Evolutionary conservation across 1,139 yeast species (phyloP).

Genomic region (Scheffersomyces cryptocercus): DNA sequence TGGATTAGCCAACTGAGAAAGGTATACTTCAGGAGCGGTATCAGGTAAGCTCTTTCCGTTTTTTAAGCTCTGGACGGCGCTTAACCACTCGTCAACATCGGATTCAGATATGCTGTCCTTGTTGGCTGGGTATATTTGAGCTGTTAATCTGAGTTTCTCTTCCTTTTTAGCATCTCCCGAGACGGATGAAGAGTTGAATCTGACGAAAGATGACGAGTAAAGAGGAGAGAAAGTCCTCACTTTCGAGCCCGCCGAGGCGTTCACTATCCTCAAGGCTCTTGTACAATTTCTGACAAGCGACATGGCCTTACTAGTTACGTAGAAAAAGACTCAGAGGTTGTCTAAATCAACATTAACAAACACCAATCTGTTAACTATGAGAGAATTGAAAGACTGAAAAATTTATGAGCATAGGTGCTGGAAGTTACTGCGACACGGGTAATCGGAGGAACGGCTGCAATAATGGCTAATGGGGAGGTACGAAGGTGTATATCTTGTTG

Average conservation of each 20-base stretch:
- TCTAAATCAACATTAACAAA: too few relatives aligned
- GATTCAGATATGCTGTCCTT: conserved; percentile 46
- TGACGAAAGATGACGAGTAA: conserved; percentile 4
- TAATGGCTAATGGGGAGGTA: too few relatives aligned
- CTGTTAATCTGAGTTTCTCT: conserved; percentile 23
- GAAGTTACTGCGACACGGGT: too few relatives aligned
- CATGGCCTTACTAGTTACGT: background rate
- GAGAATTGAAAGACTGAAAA: too few relatives aligned
- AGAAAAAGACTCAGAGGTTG: too few relatives aligned
- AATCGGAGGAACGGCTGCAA: too few relatives aligned
- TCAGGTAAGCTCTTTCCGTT: conserved; percentile 35
- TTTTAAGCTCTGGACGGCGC: conserved; percentile 59
- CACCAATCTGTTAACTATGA: too few relatives aligned
- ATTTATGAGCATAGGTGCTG: too few relatives aligned
- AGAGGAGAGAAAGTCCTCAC: background rate
- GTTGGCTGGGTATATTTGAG: conserved; percentile 42
- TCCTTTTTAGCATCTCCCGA: conserved; percentile 1
- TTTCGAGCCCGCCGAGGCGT: background rate
- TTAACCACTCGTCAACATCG: conserved; percentile 68
- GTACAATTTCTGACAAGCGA: conserved; percentile 13
- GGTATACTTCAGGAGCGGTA: conserved; percentile 47
- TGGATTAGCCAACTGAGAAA: conserved; percentile 37
- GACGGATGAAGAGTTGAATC: conserved; percentile 14
- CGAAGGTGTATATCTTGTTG: too few relatives aligned
- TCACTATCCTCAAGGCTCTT: conserved; percentile 6